Base-by-base conservation (phyloP, 2,329 filamentous ascomycete species). In the Aspergillus novofumigatus region DNA sequence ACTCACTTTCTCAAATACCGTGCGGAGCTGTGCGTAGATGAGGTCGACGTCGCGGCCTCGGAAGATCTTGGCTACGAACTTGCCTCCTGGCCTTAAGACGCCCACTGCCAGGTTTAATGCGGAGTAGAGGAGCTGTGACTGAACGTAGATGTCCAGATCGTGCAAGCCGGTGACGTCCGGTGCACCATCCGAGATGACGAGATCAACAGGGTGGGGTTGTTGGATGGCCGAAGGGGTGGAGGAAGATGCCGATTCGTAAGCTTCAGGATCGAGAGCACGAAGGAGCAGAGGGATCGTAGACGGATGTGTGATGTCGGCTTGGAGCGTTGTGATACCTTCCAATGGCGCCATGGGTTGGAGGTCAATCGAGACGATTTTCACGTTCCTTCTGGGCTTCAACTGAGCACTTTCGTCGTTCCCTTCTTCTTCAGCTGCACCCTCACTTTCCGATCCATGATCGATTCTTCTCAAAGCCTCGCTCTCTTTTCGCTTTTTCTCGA, bases 61-160 rank as follows among this genome's bases (percentile, higher is more conserved):
- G 78, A 99, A 99, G 59, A 99, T 97, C 80, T 99, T 99, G 58
- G 94, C 94, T 7, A 99, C 93, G 67, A 99, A 99, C 69, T 91
- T 96, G 61, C 94, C 94, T 47, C 94, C 94, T 0, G 92, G 92
- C 58, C 90, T 89, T 23, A 99, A 83, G 11, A 99, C 92, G 70
- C 93, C 96, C 11, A 97, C 85, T 0, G 94, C 92, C 2, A 99
- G 85, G 72, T 97, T 96, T 21, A 99, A 83, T 0, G 94, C 94
- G 0, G 93, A 91, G 74, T 95, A 97, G 51, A 99, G 87, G 8
- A 99, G 83, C 75, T 97, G 94, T 8, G 90, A 92, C 76, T 99
- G 94, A 20, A 99, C 90, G 75, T 99, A 99, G 65, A 97, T 97
- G 75, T 99, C 94, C 38, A 99, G 85, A 72, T 99, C 94, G 73